phyloP scores from a whole-genome alignment of 495 filamentous ascomycete genomes.

The Staphylotrichum tortipilum region DNA sequence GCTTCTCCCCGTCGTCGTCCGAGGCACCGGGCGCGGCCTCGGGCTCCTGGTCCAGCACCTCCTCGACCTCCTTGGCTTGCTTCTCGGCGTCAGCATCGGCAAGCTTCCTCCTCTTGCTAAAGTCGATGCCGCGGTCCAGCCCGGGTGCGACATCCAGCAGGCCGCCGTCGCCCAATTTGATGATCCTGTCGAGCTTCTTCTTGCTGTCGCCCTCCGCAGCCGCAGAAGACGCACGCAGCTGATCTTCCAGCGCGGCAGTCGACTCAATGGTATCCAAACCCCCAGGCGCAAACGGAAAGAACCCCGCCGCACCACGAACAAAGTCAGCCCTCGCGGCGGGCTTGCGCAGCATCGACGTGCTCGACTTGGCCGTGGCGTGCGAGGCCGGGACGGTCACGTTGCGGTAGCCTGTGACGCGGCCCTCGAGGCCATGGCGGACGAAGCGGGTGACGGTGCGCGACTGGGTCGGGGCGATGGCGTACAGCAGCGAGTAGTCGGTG shows the following conservation, averaged over 20 bases:
- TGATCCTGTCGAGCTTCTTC: slow-evolving; percentile 64
- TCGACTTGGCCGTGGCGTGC: slow-evolving; percentile 91
- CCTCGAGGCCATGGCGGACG: slow-evolving; percentile 84
- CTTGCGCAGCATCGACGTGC: slow-evolving; percentile 80
- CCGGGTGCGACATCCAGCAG: slow-evolving; percentile 79
- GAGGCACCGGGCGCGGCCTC: slow-evolving; percentile 40
- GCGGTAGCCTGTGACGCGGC: slow-evolving; percentile 85
- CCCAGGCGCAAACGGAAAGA: slow-evolving; percentile 92
- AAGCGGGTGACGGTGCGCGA: slow-evolving; percentile 89
- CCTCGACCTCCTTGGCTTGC: slow-evolving; percentile 62
- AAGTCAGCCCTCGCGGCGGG: slow-evolving; percentile 85
- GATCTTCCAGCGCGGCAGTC: slow-evolving; percentile 64
- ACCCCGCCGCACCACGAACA: slow-evolving; percentile 88
- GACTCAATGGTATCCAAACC: slow-evolving; percentile 83
- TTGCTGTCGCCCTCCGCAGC: slow-evolving; percentile 32
- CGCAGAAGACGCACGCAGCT: slow-evolving; percentile 31
- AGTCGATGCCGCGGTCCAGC: slow-evolving; percentile 67
- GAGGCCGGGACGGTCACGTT: slow-evolving; percentile 88
- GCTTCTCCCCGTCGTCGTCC: slow-evolving; percentile 27
- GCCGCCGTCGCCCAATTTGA: slow-evolving; percentile 72
- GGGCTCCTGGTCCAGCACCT: slow-evolving; percentile 63
- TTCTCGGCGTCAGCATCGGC: slow-evolving; percentile 39
- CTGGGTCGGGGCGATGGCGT: slow-evolving; percentile 82
- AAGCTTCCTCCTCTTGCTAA: slow-evolving; percentile 53
- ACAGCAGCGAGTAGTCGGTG: slow-evolving; percentile 67